These are phyloP conservation scores for Xylona heveae DNA, from an alignment of 495 filamentous ascomycete species.

Conservation along the genomic window DNA sequence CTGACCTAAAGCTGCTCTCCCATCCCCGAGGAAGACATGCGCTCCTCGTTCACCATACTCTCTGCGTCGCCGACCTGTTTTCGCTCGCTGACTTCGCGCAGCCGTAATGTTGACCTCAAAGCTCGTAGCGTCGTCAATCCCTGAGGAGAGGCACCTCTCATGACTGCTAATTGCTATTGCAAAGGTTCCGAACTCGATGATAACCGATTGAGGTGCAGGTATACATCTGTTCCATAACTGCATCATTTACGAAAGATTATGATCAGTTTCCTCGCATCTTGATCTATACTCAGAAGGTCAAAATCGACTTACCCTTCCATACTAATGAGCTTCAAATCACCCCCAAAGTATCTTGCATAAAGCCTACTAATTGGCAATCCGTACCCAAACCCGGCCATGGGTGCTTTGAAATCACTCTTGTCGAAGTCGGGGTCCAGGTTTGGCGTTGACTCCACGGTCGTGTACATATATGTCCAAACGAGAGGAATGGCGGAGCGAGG, in stretches of 20 bases:
- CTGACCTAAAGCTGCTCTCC: conserved; percentile 6
- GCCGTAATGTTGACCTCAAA: conserved; percentile 29
- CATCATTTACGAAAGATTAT: conserved; percentile 1
- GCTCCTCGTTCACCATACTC: conserved; percentile 32
- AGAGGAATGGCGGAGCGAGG: conserved; percentile 78
- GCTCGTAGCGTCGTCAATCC: conserved; percentile 65
- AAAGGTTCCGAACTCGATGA: conserved; percentile 90
- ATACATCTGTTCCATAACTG: conserved; percentile 96
- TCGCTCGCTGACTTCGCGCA: conserved; percentile 58
- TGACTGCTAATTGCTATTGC: conserved; percentile 97
- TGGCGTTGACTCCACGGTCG: conserved; percentile 88
- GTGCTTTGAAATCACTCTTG: conserved; percentile 97
- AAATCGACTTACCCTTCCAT: conserved; percentile 77
- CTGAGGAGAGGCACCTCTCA: conserved; percentile 57
- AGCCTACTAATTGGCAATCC: conserved; percentile 81
- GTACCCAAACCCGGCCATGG: conserved; percentile 97
- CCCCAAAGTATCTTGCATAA: conserved; percentile 93
- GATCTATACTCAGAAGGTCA: too few species aligned
- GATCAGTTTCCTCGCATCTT: not conserved
- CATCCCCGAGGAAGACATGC: conserved; percentile 2
- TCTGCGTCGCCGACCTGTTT: conserved; percentile 77
- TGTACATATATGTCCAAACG: conserved; percentile 99
- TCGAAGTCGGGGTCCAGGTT: conserved; percentile 94
- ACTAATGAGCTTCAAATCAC: conserved; percentile 90
- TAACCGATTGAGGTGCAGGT: conserved; percentile 88